phyloP scores from a whole-genome alignment of 495 filamentous ascomycete species.

The Aspergillus egyptiacus region DNA sequence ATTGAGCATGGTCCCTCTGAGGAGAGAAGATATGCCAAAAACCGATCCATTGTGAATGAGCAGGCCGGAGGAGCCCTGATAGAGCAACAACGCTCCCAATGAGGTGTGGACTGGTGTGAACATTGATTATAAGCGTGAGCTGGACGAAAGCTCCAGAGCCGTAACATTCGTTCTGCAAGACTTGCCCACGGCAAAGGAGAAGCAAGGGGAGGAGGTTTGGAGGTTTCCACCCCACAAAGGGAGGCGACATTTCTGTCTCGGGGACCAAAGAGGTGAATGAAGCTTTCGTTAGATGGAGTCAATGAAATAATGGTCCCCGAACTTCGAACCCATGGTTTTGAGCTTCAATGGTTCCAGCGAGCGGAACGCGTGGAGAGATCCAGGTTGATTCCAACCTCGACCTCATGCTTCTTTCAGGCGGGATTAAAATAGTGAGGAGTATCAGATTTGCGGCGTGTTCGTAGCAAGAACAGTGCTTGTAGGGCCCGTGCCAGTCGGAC shows the following conservation, averaged over 20 bases:
- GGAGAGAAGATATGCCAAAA: constrained; percentile 49
- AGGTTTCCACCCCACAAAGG: not conserved
- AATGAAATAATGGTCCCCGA: constrained; percentile 18
- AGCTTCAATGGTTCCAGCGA: constrained; percentile 1
- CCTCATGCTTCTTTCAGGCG: not conserved
- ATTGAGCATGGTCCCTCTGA: constrained; percentile 35
- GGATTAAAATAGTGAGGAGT: not conserved
- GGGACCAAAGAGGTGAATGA: constrained; percentile 8
- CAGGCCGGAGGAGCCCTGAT: constrained; percentile 46
- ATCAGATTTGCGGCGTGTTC: not conserved
- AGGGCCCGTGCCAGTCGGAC: not conserved
- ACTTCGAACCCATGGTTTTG: too few species aligned
- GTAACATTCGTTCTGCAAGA: not conserved
- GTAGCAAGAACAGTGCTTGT: not conserved
- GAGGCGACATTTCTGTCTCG: not conserved
- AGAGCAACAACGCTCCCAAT: constrained; percentile 50
- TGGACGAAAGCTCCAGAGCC: not conserved
- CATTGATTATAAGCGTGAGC: constrained; percentile 32
- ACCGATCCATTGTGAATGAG: constrained; percentile 51
- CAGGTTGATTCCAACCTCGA: not conserved
- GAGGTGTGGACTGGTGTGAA: constrained; percentile 54
- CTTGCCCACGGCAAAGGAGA: not conserved
- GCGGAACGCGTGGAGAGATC: not conserved
- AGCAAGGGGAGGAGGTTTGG: not conserved
- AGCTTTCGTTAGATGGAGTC: constrained; percentile 7